Conservation (phyloP, 1,139 yeast species). For the Arxiozyma bovina region DNA sequence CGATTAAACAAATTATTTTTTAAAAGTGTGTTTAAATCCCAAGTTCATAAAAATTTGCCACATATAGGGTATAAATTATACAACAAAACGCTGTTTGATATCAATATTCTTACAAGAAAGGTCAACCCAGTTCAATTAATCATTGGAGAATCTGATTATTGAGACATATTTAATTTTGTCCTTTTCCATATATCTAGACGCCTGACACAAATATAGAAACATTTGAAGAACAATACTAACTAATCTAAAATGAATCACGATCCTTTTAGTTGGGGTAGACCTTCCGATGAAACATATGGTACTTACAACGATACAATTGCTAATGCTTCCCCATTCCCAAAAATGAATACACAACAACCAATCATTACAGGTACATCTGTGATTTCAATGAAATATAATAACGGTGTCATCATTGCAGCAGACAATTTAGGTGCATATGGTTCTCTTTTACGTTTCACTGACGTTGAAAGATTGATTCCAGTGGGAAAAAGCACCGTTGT, state of each 20-base stretch:
- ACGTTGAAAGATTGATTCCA: slow-evolving; percentile 72
- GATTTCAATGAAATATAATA: slow-evolving; percentile 77
- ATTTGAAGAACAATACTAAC: background rate
- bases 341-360: slow-evolving; percentile 85
- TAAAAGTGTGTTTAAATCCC: background rate
- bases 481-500: slow-evolving; percentile 84
- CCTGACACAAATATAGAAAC: background rate
- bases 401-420: slow-evolving; percentile 90
- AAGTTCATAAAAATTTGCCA: background rate
- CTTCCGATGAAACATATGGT: slow-evolving; percentile 74
- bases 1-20: too few relatives aligned
- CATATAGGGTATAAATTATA: background rate
- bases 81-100: too few relatives aligned
- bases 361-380: slow-evolving; percentile 96
- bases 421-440: slow-evolving; percentile 94
- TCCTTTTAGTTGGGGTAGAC: slow-evolving; percentile 94
- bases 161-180: background rate
- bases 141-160: background rate
- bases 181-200: too few relatives aligned
- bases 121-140: background rate
- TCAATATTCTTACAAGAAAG: background rate
- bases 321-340: slow-evolving; percentile 49
- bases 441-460: slow-evolving; percentile 75
- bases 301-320: slow-evolving; percentile 66
- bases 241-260: slow-evolving; percentile 76